Conservation (phyloP, 257 asterid species). For the Cruciata laevipes region DNA sequence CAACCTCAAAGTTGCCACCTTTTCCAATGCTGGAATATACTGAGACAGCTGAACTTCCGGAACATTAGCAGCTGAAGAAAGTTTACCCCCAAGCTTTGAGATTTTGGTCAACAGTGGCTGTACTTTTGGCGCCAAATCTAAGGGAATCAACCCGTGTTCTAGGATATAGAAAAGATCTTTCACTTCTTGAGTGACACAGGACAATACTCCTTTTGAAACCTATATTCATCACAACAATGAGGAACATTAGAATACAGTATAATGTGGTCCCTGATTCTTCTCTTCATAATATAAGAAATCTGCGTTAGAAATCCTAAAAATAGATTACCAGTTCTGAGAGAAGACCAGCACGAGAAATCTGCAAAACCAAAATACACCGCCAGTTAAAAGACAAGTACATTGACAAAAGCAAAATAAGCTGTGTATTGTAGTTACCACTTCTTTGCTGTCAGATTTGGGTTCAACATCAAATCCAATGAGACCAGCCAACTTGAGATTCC, state of each 20-base stretch:
- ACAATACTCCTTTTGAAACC: constrained; percentile 87
- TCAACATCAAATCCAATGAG: constrained; percentile 72
- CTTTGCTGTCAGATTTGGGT: constrained; percentile 57
- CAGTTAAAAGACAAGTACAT: constrained; percentile 9
- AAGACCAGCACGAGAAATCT: constrained; percentile 83
- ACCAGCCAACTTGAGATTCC: constrained; percentile 53
- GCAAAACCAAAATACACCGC: constrained; percentile 26
- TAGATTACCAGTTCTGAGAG: constrained; percentile 62
- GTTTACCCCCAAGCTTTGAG: constrained; percentile 74
- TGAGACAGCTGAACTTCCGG: constrained; percentile 61
- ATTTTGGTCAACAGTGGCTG: constrained; percentile 57
- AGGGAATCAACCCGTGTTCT: constrained; percentile 68
- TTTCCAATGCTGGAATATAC: constrained; percentile 69
- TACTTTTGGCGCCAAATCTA: constrained; percentile 65
- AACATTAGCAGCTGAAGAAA: constrained; percentile 64
- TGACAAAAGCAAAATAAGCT: not conserved
- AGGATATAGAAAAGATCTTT: constrained; percentile 64
- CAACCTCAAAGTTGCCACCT: constrained; percentile 76
- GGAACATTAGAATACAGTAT: not conserved
- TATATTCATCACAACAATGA: constrained; percentile 12
- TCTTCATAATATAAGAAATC: not conserved
- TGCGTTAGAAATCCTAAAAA: not conserved
- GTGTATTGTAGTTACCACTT: constrained; percentile 37
- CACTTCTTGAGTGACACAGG: constrained; percentile 81
- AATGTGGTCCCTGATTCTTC: not conserved